Percentiles rank a stretch among this genome's conserved stretches.
Conservation (phyloP, 2,329 filamentous ascomycete genomes). For the Lasiodiplodia sp. region DNA sequence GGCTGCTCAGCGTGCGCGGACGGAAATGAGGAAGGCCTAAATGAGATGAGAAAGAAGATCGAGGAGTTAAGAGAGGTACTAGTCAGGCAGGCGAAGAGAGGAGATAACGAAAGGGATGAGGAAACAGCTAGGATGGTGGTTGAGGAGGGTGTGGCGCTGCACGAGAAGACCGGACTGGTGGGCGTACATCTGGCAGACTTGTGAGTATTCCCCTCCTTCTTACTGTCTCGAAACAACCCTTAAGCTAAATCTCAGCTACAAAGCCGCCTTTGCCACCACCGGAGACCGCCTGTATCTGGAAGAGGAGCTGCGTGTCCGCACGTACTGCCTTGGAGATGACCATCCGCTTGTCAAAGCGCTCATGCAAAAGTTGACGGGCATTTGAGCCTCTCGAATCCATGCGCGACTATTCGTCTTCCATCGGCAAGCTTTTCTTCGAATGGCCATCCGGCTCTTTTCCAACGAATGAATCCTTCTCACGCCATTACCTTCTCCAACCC, state of each 20-base stretch:
- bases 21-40: neutral
- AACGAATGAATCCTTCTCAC: neutral
- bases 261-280: neutral
- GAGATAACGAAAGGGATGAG: too few relatives aligned
- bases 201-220: neutral
- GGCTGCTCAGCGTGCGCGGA: slow-evolving; percentile 46
- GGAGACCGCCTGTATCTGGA: neutral
- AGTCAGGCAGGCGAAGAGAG: neutral
- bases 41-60: neutral
- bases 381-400: neutral
- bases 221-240: neutral
- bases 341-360: slow-evolving; percentile 1
- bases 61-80: neutral
- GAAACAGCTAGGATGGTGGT: neutral
- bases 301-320: neutral
- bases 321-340: slow-evolving; percentile 10
- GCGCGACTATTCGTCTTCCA: neutral
- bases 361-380: neutral
- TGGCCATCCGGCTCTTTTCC: neutral
- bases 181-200: slow-evolving; percentile 5
- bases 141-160: slow-evolving; percentile 6
- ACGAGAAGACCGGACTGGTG: neutral
- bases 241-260: neutral
- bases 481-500: slow-evolving; percentile 33
- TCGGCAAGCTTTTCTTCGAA: neutral